Conservation (phyloP, 768 basidiomycete species). For the Heimioporus sp. region DNA sequence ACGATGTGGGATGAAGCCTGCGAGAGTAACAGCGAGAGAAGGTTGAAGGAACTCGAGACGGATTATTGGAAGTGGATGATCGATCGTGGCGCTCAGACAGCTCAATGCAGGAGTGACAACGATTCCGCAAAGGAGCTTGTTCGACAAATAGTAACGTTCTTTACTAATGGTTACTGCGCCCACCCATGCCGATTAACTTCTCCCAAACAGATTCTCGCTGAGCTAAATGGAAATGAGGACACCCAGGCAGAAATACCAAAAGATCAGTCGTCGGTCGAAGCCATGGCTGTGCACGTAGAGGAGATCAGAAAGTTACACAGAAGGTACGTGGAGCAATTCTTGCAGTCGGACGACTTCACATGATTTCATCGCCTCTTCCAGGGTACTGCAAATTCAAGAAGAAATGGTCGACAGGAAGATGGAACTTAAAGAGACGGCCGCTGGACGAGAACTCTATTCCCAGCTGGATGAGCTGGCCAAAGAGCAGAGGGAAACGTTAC, state of each 20-base stretch:
- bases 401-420: slow-evolving; percentile 6
- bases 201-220: too few species aligned
- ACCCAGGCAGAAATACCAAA: too few species aligned
- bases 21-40: slow-evolving; percentile 13
- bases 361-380: too few species aligned
- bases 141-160: not conserved
- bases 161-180: too few species aligned
- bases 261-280: too few species aligned
- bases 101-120: slow-evolving; percentile 4
- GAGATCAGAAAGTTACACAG: too few species aligned
- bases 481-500: slow-evolving; percentile 5
- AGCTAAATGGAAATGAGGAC: too few species aligned
- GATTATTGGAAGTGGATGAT: slow-evolving; percentile 5
- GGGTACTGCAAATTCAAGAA: not conserved
- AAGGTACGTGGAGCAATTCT: too few species aligned
- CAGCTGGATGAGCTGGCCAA: slow-evolving; percentile 9
- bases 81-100: slow-evolving; percentile 6
- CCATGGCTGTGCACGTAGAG: too few species aligned
- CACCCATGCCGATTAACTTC: too few species aligned
- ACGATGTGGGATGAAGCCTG: slow-evolving; percentile 36
- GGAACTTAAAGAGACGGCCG: slow-evolving; percentile 7
- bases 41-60: slow-evolving; percentile 1
- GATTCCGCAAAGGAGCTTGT: slow-evolving; percentile 9
- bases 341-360: too few species aligned
- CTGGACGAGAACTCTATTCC: slow-evolving; percentile 6